These are phyloP conservation scores for Neoscytalidium dimidiatum DNA, from an alignment of 2,329 filamentous ascomycete species.

Conservation along the genomic window DNA sequence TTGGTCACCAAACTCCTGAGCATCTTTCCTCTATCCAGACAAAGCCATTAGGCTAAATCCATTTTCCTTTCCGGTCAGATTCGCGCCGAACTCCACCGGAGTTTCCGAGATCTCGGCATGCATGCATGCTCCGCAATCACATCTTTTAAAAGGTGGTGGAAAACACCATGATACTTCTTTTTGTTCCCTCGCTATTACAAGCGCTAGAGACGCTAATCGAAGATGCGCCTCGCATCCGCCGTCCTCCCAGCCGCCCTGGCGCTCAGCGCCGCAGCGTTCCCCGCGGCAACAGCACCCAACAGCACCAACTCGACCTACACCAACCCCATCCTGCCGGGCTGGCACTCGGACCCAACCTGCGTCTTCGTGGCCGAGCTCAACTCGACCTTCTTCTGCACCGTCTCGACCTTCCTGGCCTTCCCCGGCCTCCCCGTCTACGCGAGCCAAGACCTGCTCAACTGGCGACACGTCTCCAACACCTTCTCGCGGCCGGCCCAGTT, in stretches of 20 bases:
- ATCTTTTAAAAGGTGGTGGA: not conserved
- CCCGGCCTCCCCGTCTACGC: conserved; percentile 48
- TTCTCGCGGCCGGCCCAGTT: not conserved
- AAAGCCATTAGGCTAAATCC: not conserved
- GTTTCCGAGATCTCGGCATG: not conserved
- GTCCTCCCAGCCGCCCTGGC: not conserved
- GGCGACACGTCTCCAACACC: conserved; percentile 36
- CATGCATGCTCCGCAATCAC: too few relatives aligned
- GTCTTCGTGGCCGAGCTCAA: conserved; percentile 37
- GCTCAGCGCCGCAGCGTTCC: not conserved
- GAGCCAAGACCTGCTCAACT: conserved; percentile 46
- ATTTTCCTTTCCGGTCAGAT: not conserved
- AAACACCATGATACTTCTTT: not conserved
- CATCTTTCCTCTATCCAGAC: not conserved
- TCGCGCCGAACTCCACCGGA: not conserved
- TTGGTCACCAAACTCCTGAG: not conserved
- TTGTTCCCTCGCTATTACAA: not conserved
- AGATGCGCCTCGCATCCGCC: not conserved
- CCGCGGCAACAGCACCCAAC: conserved; percentile 24
- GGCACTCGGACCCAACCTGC: conserved; percentile 48
- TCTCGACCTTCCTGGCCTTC: conserved; percentile 47
- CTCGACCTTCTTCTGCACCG: conserved; percentile 45
- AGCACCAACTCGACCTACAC: conserved; percentile 13
- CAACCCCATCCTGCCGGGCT: conserved; percentile 47
- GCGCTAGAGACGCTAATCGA: not conserved